A percentile compares a stretch with the other conserved stretches of the same genome.
These are phyloP conservation scores for Chalaropsis thielavioides DNA, from an alignment of 2,329 filamentous ascomycete genomes.

Conservation along the genomic window DNA sequence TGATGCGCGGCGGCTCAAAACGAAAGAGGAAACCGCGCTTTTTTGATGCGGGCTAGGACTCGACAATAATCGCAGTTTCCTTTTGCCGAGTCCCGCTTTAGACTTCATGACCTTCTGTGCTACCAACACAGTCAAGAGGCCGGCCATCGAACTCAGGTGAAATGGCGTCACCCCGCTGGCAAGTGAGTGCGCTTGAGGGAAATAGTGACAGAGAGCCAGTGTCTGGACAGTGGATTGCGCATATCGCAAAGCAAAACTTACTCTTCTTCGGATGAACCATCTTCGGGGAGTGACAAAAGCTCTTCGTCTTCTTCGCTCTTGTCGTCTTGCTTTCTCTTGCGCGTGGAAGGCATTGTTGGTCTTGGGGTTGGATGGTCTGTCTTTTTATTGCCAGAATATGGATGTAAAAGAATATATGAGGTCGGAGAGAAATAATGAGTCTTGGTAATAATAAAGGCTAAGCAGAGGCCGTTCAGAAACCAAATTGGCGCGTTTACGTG, in stretches of 20 bases:
- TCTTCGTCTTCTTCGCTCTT: slow-evolving; percentile 33
- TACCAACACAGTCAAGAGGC: no score
- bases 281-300: slow-evolving; percentile 40
- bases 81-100: no score
- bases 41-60: no score
- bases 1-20: no score
- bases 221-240: neutral
- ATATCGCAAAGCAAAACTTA: slow-evolving; percentile 25
- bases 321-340: slow-evolving; percentile 38
- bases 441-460: neutral
- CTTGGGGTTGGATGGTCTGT: neutral
- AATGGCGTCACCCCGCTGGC: no score
- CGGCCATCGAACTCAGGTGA: no score
- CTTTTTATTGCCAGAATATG: neutral
- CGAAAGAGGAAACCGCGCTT: no score
- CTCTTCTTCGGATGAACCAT: slow-evolving; percentile 38
- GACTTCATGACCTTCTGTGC: no score
- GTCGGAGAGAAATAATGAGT: neutral
- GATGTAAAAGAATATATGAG: neutral
- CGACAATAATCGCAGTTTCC: no score
- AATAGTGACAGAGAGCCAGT: neutral
- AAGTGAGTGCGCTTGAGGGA: neutral
- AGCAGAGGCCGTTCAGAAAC: no score
- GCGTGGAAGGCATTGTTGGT: slow-evolving; percentile 27
- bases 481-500: no score